These are phyloP conservation scores for Calycina herbarum DNA, from an alignment of 2,329 filamentous ascomycete genomes.

Conservation along the genomic window DNA sequence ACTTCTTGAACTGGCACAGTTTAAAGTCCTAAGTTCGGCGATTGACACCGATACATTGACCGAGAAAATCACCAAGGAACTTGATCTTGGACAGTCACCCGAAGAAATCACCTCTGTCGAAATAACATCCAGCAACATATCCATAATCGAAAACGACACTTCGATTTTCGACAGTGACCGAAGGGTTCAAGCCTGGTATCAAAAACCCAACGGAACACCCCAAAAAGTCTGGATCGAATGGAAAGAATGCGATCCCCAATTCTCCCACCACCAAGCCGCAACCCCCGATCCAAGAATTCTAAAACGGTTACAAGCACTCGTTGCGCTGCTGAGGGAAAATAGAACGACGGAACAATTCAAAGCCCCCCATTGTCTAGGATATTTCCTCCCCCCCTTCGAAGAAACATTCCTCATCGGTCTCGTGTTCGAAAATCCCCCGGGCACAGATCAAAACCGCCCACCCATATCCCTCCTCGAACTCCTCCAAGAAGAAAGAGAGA, in stretches of 20 bases:
- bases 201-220: not conserved
- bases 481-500: not conserved
- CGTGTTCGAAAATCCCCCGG: not conserved
- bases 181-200: not conserved
- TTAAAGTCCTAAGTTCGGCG: not conserved
- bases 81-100: not conserved
- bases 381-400: not conserved
- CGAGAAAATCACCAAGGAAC: not conserved
- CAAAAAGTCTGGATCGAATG: conserved; percentile 11
- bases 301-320: not conserved
- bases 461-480: not conserved
- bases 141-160: conserved; percentile 3
- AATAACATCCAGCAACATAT: not conserved
- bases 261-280: not conserved
- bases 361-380: conserved; percentile 2
- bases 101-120: not conserved
- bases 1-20: not conserved
- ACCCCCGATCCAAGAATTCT: not conserved
- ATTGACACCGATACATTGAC: not conserved
- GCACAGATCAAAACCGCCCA: not conserved
- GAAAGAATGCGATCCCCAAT: conserved; percentile 5
- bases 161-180: not conserved
- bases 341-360: not conserved
- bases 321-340: not conserved
- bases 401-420: not conserved